Conservation (phyloP, 768 basidiomycete genomes). For the Arthromyces matolae region DNA sequence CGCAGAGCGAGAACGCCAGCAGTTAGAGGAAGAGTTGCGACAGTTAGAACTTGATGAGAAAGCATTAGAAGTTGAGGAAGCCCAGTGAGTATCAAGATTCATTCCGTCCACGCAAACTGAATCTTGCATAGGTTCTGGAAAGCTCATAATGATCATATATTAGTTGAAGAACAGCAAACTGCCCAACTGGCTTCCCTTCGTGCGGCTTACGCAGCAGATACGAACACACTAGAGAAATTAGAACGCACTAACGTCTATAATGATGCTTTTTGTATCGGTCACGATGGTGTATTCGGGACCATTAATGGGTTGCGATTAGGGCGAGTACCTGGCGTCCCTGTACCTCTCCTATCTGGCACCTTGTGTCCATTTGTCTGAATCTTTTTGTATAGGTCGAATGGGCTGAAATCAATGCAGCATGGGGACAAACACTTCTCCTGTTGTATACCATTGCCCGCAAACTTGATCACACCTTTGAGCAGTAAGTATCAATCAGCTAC, state of each 20-base stretch:
- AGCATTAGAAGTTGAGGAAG: slow-evolving; percentile 76
- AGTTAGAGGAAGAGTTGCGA: slow-evolving; percentile 69
- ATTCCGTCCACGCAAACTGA: slow-evolving; percentile 8
- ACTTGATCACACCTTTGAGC: slow-evolving; percentile 83
- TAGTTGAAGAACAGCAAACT: slow-evolving; percentile 60
- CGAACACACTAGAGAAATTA: slow-evolving; percentile 74
- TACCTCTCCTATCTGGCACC: slow-evolving; percentile 32
- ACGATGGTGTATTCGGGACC: slow-evolving; percentile 94
- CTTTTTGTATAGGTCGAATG: slow-evolving; percentile 73
- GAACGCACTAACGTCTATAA: slow-evolving; percentile 94
- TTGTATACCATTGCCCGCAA: slow-evolving; percentile 90
- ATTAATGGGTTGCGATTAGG: slow-evolving; percentile 95
- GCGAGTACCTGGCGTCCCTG: slow-evolving; percentile 78
- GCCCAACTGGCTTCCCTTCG: slow-evolving; percentile 69
- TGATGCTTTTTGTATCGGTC: slow-evolving; percentile 93
- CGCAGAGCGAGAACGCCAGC: slow-evolving; percentile 73
- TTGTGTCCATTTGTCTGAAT: slow-evolving; percentile 10
- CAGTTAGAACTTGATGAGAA: slow-evolving; percentile 75
- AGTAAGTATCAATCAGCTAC: slow-evolving; percentile 42
- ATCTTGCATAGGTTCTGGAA: slow-evolving; percentile 68
- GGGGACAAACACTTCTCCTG: slow-evolving; percentile 93
- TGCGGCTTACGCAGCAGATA: slow-evolving; percentile 75
- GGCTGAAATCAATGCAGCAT: slow-evolving; percentile 98
- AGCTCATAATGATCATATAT: slow-evolving; percentile 67
- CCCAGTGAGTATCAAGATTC: slow-evolving; percentile 51